Conservation (phyloP, 1,284 basidiomycete genomes). For the Cryptococcus depauperatus region DNA sequence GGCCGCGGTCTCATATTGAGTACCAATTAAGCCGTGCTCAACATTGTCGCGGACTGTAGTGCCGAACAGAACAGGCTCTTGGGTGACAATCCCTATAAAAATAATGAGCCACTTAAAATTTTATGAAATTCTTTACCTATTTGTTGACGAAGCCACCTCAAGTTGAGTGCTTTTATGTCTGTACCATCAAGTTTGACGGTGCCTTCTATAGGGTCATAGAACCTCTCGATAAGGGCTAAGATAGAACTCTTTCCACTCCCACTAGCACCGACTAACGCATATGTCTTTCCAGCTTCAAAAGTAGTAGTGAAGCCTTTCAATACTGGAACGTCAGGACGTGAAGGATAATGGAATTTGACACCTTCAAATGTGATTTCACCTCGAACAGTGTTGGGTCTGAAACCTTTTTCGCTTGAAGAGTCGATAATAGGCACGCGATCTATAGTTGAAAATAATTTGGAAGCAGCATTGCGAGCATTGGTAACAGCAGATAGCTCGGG, state of each 20-base stretch:
- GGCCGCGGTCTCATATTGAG: constrained; percentile 55
- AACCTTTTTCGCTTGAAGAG: constrained; percentile 61
- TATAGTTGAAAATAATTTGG: constrained; percentile 86
- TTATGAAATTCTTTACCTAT: constrained; percentile 51
- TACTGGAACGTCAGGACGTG: constrained; percentile 73
- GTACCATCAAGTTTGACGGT: constrained; percentile 70
- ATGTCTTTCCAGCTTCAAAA: constrained; percentile 55
- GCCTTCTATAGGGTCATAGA: constrained; percentile 77
- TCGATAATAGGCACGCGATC: constrained; percentile 76
- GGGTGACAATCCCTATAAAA: constrained; percentile 59
- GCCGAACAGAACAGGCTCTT: constrained; percentile 82
- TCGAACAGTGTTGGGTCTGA: constrained; percentile 60
- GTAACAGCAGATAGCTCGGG: constrained; percentile 80
- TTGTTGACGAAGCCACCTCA: constrained; percentile 80
- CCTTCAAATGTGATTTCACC: constrained; percentile 71
- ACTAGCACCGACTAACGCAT: constrained; percentile 81
- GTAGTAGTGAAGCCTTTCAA: constrained; percentile 56
- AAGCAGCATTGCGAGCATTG: constrained; percentile 79
- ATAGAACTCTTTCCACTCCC: constrained; percentile 77
- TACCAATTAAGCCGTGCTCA: constrained; percentile 81
- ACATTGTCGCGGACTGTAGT: constrained; percentile 72
- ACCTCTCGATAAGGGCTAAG: constrained; percentile 70
- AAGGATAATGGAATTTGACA: constrained; percentile 84
- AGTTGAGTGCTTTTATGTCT: constrained; percentile 68
- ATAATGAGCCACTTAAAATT: not conserved